Conservation (phyloP, 2,329 filamentous ascomycete genomes). For the Passalora sequoiae region DNA sequence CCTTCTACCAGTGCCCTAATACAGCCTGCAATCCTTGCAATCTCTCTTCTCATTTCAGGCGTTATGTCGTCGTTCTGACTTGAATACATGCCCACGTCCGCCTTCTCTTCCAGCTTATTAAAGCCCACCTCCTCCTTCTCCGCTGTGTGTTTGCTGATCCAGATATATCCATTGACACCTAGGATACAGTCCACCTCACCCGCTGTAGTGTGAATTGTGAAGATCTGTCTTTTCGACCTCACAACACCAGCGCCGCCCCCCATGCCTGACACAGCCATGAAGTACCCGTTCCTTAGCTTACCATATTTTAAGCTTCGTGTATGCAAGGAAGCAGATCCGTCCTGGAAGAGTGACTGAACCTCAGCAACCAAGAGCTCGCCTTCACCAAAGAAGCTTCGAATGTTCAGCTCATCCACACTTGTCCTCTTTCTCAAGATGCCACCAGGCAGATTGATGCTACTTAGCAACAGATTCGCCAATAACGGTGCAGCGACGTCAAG, state of each 20-base stretch:
- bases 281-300: conserved; percentile 89
- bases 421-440: conserved; percentile 88
- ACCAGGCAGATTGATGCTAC: conserved; percentile 88
- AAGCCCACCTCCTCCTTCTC: conserved; percentile 59
- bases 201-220: conserved; percentile 63
- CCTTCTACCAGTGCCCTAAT: conserved; percentile 78
- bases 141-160: conserved; percentile 74
- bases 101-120: conserved; percentile 80
- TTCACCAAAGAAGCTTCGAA: conserved; percentile 93
- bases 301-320: conserved; percentile 89
- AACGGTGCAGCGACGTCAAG: conserved; percentile 88
- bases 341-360: conserved; percentile 81
- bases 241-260: conserved; percentile 78
- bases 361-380: conserved; percentile 92
- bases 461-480: conserved; percentile 78
- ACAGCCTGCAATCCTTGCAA: conserved; percentile 74
- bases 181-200: conserved; percentile 78
- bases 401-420: conserved; percentile 93
- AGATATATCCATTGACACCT: conserved; percentile 95
- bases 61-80: conserved; percentile 88
- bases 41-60: conserved; percentile 74
- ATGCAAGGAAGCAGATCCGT: conserved; percentile 82
- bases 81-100: conserved; percentile 81
- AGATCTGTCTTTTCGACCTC: conserved; percentile 76
- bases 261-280: conserved; percentile 73